Conservation (phyloP, 768 basidiomycete species). For the Cytidiella melzeri region DNA sequence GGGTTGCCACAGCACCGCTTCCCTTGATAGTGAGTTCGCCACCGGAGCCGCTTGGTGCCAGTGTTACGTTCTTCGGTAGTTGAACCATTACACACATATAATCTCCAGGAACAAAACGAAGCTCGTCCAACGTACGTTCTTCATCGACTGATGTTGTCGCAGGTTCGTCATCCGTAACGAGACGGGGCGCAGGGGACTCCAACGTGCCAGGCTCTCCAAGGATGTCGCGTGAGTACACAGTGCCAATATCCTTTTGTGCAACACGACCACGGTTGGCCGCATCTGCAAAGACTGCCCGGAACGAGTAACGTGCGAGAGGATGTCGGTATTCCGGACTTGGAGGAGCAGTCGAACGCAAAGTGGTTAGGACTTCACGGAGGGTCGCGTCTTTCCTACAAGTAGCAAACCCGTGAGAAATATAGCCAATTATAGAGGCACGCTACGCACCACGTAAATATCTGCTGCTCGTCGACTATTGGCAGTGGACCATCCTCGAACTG, state of each 20-base stretch:
- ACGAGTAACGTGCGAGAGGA: constrained; percentile 76
- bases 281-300: constrained; percentile 77
- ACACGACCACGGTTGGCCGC: constrained; percentile 65
- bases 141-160: constrained; percentile 12
- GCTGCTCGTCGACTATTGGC: constrained; percentile 77
- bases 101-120: constrained; percentile 78
- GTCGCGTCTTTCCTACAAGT: constrained; percentile 72
- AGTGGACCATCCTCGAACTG: constrained; percentile 75
- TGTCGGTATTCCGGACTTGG: constrained; percentile 68
- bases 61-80: constrained; percentile 55
- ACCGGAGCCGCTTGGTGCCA: constrained; percentile 36
- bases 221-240: constrained; percentile 79
- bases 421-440: not conserved
- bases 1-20: constrained; percentile 34
- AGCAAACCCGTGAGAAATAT: not conserved
- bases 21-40: constrained; percentile 53
- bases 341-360: constrained; percentile 67
- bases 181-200: constrained; percentile 48
- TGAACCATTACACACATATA: constrained; percentile 70
- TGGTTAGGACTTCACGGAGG: constrained; percentile 70
- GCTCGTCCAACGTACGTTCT: constrained; percentile 71
- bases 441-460: constrained; percentile 72
- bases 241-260: constrained; percentile 72
- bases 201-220: constrained; percentile 72
- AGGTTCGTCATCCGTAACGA: constrained; percentile 45